Evolutionary conservation across 1,284 basidiomycete genomes (phyloP).

Genomic region (Fereydounia khargensis): DNA sequence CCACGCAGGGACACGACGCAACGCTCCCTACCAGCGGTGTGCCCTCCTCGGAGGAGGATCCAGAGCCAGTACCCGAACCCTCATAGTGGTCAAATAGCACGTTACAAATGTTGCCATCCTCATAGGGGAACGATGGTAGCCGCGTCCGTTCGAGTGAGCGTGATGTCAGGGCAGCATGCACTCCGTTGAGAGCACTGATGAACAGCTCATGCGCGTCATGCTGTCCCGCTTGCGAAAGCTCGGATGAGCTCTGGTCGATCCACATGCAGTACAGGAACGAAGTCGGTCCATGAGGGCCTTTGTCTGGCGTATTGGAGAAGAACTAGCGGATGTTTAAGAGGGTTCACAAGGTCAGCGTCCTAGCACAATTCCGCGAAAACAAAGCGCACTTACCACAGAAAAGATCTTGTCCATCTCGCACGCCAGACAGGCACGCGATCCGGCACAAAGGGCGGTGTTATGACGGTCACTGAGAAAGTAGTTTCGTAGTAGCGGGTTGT

Average conservation of each 20-base stretch:
- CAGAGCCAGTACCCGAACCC: conserved; percentile 10
- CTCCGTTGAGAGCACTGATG: conserved; percentile 51
- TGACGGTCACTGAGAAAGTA: conserved; percentile 88
- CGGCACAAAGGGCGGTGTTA: conserved; percentile 66
- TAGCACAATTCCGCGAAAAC: too few species aligned
- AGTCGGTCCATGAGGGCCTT: conserved; percentile 71
- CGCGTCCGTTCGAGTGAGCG: conserved; percentile 25
- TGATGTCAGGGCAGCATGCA: conserved; percentile 43
- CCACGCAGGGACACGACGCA: conserved; percentile 75
- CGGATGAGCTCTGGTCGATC: conserved; percentile 68
- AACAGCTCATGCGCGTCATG: conserved; percentile 82
- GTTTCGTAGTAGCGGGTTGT: conserved; percentile 85
- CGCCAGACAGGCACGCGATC: conserved; percentile 72
- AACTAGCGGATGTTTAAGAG: conserved; percentile 68
- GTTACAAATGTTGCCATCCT: conserved; percentile 22
- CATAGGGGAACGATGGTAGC: conserved; percentile 31
- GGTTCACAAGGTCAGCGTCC: too few species aligned
- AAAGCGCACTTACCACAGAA: conserved; percentile 63
- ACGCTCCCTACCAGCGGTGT: conserved; percentile 16
- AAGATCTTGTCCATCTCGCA: conserved; percentile 95
- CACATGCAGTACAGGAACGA: conserved; percentile 82
- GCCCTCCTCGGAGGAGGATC: conserved; percentile 26
- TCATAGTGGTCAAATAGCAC: conserved; percentile 39
- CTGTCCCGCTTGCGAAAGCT: conserved; percentile 85
- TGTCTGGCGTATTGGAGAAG: conserved; percentile 53